Base-by-base conservation (phyloP, 1,139 yeast genomes). In the Schwanniomyces etchellsii region DNA sequence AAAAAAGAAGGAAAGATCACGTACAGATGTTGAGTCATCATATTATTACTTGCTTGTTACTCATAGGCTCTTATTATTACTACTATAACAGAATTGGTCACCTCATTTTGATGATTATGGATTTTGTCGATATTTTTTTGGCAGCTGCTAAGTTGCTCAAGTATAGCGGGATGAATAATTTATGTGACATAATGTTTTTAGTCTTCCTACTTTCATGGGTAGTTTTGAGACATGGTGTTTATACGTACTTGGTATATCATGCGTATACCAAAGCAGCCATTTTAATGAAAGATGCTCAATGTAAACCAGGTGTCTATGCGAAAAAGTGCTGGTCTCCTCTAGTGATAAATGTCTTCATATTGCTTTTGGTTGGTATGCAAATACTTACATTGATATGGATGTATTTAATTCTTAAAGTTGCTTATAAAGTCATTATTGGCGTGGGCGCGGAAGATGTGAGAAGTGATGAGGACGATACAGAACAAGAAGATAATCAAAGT, bases 11-110 rank as follows among this genome's bases (percentile, higher is more conserved):
- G 44, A 85, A 85, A 52, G 96, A 88, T 53, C 80, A 84, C 52
- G 57, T 60, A 44, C 95, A 86, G 55, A 88, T 88, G 96, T 76
- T 86, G 48, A 63, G 81, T 30, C 96, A 88, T 52, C 96, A 88
- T 56, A 77, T 88, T 32, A 79, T 88, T 34, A 88, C 96, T 1
- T 70, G 80, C 45, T 45, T 66, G 18, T 66, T 88, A 36, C 70
- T 83, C 27, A 55, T 71, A 14, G 93, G 93, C 2, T 81, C 93
- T 2, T 88, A 86, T 53, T 67, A 68, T 47, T 78, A 74, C 49
- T 78, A 82, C 55, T 82, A 76, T 53, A 76, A 80, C 24, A 70
- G 88, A 27, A 74, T 85, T 34, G 96, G 96, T 20, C 85, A 85
- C 55, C 71, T 81, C 27, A 80, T 88, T 29, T 59, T 85, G 44